Evolutionary conservation across 345 rosid genomes (phyloP), one percentile per base, ranked within the genome.

Genomic region (Citrus reticulata): DNA sequence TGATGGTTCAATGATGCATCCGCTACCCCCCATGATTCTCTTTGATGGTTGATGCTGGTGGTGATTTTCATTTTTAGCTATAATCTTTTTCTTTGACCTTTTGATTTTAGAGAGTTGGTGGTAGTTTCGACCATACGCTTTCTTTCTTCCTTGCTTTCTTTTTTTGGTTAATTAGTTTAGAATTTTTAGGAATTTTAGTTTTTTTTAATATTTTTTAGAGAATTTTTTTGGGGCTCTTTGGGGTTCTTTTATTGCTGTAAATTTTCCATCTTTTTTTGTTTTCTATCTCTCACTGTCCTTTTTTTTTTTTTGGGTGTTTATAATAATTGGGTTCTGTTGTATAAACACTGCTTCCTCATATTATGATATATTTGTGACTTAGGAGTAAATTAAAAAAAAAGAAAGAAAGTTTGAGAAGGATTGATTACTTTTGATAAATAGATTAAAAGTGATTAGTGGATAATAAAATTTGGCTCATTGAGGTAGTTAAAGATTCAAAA

Each of bases 91-190:
- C 24, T 34, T 57, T 73, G 30, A 29, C 62, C 7, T 42, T 29
- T 58, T 34, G 13, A 29, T 74, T 80, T 80, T 73, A 62, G 64
- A 64, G 27, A 58, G 55, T 77, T 29, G 9, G 25, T 60, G 59
- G 69, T 63, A 40, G 72, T 76, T 84, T 81, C 77, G 54, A 58
- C 84, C 77, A 54, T 40, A 46, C 8, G 30, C 55, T 55, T 75
- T 34, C 19, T 66, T 10, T 42, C 4, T 46, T 46, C 11, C 9
- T 42, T 42, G 2, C 35, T 34, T 34, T 32, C 34, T 4, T 32
- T 42, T 32, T 35, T 35, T 5, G 37, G 37, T 1, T 40, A 0
- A 46, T 46, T 46, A 29, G 4, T 6, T 32, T 5, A 51, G 16
- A 7, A 4, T 66, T 16, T 46, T 8, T 66, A 32, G 66, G 27